Conservation (phyloP, 805 yeast species). For the Starmerella potacharoeniae region DNA sequence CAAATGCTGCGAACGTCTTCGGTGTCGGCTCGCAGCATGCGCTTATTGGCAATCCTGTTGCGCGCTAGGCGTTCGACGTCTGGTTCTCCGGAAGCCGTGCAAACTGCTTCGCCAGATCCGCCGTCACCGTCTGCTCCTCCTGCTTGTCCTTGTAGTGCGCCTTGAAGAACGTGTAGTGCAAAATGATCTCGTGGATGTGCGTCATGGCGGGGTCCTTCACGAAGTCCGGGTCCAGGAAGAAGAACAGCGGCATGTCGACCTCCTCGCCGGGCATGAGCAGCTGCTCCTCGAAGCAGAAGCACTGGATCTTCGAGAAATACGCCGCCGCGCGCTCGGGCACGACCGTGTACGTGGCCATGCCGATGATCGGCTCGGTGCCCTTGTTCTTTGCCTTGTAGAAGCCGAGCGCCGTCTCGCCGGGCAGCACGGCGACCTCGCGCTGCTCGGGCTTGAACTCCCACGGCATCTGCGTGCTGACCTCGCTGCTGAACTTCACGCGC, state of each 20-base stretch:
- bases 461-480: slow-evolving; percentile 78
- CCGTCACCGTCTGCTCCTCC: slow-evolving; percentile 15
- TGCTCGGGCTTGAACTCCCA: slow-evolving; percentile 96
- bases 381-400: slow-evolving; percentile 85
- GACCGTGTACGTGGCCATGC: slow-evolving; percentile 97
- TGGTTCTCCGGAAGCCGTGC: slow-evolving; percentile 2
- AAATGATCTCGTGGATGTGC: slow-evolving; percentile 75
- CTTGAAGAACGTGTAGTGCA: slow-evolving; percentile 84
- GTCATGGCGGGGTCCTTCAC: slow-evolving; percentile 88
- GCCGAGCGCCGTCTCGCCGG: slow-evolving; percentile 96
- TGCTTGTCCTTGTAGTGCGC: slow-evolving; percentile 21
- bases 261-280: slow-evolving; percentile 89
- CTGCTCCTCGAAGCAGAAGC: slow-evolving; percentile 97
- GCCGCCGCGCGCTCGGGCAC: slow-evolving; percentile 95
- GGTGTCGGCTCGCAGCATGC: too few species aligned
- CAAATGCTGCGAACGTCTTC: neutral
- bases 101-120: slow-evolving; percentile 15
- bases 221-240: slow-evolving; percentile 92
- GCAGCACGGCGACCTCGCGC: slow-evolving; percentile 79
- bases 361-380: slow-evolving; percentile 81
- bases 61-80: neutral
- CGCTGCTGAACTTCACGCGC: slow-evolving; percentile 79
- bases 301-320: slow-evolving; percentile 92
- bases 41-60: too few species aligned
- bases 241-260: slow-evolving; percentile 97